Base-by-base conservation (phyloP, 1,284 basidiomycete genomes). In the Retiboletus flavoniger region DNA sequence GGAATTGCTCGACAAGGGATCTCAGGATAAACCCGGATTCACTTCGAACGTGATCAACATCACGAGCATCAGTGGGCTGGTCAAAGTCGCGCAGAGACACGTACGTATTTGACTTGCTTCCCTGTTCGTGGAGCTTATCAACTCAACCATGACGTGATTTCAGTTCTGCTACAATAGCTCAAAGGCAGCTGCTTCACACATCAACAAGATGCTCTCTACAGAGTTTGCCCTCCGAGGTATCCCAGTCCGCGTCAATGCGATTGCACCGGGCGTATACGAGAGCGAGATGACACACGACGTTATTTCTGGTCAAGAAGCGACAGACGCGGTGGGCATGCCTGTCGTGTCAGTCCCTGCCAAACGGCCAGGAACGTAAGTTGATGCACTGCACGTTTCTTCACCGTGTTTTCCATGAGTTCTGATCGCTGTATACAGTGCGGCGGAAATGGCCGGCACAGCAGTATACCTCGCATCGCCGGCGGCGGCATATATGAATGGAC, bases 161-260 rank as follows among this genome's bases (percentile, higher is more conserved):
- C 53, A 91, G 89, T 91, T 91, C 63, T 81, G 79, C 32, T 91
- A 92, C 69, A 91, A 91, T 68, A 85, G 84, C 58, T 75, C 85
- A 11, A 93, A 93, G 68, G 88, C 85, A 0, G 91, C 89, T 0
- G 81, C 81, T 4, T 79, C 83, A 9, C 89, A 91, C 60, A 73
- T 93, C 11, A 87, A 86, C 7, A 84, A 78, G 68, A 80, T 91
- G 80, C 69, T 93, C 48, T 74, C 88, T 2, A 89, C 87, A 1
- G 90, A 92, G 63, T 78, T 89, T 52, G 83, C 83, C 2, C 72
- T 90, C 51, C 83, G 84, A 61, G 76, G 77, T 19, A 78, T 89
- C 17, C 80, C 83, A 3, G 80, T 92, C 24, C 85, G 87, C 48
- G 82, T 91, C 13, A 81, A 79, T 59, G 74, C 77, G 9, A 80